Evolutionary conservation across 2,329 filamentous ascomycete species (phyloP).

Genomic region (Aureobasidium sp.): DNA sequence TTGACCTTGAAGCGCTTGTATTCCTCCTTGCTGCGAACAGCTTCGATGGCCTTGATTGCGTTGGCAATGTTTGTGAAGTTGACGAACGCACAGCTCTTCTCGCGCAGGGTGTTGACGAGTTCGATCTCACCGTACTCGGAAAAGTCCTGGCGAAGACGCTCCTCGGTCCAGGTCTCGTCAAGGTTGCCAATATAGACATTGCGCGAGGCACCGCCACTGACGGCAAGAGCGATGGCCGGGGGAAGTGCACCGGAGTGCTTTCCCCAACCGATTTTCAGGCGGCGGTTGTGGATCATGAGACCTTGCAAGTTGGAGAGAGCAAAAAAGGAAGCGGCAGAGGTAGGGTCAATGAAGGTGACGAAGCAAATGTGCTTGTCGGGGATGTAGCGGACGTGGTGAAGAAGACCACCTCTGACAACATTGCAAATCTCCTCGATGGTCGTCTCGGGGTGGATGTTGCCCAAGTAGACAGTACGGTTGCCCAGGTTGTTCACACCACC

Average conservation of each 20-base stretch:
- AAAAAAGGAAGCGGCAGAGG: slow-evolving; percentile 94
- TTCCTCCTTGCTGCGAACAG: slow-evolving; percentile 86
- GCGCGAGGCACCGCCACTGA: slow-evolving; percentile 92
- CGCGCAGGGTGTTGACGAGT: slow-evolving; percentile 87
- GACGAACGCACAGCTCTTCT: slow-evolving; percentile 99
- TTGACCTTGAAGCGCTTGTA: slow-evolving; percentile 99
- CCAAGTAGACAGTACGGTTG: slow-evolving; percentile 94
- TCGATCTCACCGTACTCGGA: slow-evolving; percentile 97
- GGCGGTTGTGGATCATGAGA: slow-evolving; percentile 97
- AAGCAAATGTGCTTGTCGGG: slow-evolving; percentile 99
- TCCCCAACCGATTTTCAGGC: slow-evolving; percentile 97
- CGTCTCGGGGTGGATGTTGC: slow-evolving; percentile 97
- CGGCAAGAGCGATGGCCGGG: slow-evolving; percentile 88
- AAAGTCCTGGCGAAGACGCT: slow-evolving; percentile 91
- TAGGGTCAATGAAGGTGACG: slow-evolving; percentile 98
- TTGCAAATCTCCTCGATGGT: slow-evolving; percentile 99
- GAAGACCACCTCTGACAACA: slow-evolving; percentile 85
- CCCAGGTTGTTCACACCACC: slow-evolving; percentile 96
- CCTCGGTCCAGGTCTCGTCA: slow-evolving; percentile 95
- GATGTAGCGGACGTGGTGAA: slow-evolving; percentile 98
- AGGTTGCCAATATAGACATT: slow-evolving; percentile 98
- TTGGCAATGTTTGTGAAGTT: slow-evolving; percentile 99
- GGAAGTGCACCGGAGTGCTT: slow-evolving; percentile 97
- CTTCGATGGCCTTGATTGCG: slow-evolving; percentile 98
- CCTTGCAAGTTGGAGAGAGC: slow-evolving; percentile 95